Evolutionary conservation across 1,284 basidiomycete genomes (phyloP).

Genomic region (Rhizoctonia solani): DNA sequence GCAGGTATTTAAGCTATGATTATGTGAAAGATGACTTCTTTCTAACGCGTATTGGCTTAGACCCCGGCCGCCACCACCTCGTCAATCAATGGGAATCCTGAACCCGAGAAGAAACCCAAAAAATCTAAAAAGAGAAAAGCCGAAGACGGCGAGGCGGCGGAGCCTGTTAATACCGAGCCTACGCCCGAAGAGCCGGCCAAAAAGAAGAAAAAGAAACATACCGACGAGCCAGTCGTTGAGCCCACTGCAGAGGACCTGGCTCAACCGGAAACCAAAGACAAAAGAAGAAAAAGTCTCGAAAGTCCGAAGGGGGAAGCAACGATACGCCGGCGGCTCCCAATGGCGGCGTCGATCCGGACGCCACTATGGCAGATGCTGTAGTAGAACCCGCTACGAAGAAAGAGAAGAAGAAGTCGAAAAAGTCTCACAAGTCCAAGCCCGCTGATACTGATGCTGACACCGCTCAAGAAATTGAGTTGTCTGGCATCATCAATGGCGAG

Average conservation of each 20-base stretch:
- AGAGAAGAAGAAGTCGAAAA: conserved; percentile 32
- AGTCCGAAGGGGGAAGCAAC: background rate
- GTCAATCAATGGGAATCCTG: conserved; percentile 6
- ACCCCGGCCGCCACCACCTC: too few relatives aligned
- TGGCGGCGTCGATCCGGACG: background rate
- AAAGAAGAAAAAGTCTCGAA: conserved; percentile 29
- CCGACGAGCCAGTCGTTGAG: background rate
- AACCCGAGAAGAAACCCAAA: conserved; percentile 39
- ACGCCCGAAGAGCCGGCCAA: conserved; percentile 39
- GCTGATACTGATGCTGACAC: conserved; percentile 20
- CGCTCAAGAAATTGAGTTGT: background rate
- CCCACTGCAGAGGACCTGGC: background rate
- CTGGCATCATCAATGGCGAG: background rate
- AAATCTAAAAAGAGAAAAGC: conserved; percentile 46
- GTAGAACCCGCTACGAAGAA: conserved; percentile 41
- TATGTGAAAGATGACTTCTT: too few relatives aligned
- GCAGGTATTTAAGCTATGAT: conserved; percentile 45
- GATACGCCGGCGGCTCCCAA: background rate
- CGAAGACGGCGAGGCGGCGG: conserved; percentile 37
- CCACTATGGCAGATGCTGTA: conserved; percentile 7
- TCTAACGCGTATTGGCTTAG: too few relatives aligned
- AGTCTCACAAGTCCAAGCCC: conserved; percentile 28
- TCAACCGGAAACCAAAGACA: background rate
- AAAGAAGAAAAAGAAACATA: conserved; percentile 42
- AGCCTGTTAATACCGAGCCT: background rate